Conservation (phyloP, 352 stramenopile species). For the Phytophthora rubi region DNA sequence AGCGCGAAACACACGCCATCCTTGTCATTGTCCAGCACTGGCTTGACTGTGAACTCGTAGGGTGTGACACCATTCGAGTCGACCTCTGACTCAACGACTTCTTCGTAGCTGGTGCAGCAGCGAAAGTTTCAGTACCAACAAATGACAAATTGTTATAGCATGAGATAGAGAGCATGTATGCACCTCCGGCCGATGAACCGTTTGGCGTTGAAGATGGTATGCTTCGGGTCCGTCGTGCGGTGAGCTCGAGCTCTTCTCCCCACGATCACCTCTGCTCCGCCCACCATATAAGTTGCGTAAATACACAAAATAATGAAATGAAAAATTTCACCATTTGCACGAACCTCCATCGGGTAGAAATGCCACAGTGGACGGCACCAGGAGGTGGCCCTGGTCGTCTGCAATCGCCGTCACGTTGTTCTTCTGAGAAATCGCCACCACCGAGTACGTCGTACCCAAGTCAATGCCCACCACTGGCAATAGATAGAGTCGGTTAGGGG, state of each 20-base stretch:
- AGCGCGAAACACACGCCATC: conserved; percentile 60
- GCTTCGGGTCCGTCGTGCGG: conserved; percentile 54
- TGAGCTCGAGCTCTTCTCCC: conserved; percentile 55
- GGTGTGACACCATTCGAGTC: conserved; percentile 25
- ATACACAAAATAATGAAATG: not conserved
- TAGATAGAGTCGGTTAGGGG: conserved; percentile 1
- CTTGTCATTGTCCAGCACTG: conserved; percentile 10
- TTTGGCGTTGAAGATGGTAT: conserved; percentile 84
- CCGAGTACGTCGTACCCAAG: conserved; percentile 80
- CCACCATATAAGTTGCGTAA: not conserved
- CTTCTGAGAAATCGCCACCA: conserved; percentile 71
- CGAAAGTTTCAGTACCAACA: not conserved
- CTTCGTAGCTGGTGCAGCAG: conserved; percentile 33
- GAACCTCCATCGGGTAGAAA: conserved; percentile 60
- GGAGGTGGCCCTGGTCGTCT: conserved; percentile 51
- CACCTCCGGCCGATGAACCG: conserved; percentile 70
- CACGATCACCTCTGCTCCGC: conserved; percentile 46
- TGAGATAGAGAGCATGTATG: too few relatives aligned
- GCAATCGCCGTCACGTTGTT: conserved; percentile 70
- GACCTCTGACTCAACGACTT: conserved; percentile 26
- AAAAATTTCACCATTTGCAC: conserved; percentile 1
- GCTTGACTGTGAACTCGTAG: conserved; percentile 58
- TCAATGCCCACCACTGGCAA: conserved; percentile 68
- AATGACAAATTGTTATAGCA: too few relatives aligned
- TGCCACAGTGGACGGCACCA: conserved; percentile 73